Evolutionary conservation across 139 green algal species (phyloP).

Genomic region (Pseudopediastrum boryanum): DNA sequence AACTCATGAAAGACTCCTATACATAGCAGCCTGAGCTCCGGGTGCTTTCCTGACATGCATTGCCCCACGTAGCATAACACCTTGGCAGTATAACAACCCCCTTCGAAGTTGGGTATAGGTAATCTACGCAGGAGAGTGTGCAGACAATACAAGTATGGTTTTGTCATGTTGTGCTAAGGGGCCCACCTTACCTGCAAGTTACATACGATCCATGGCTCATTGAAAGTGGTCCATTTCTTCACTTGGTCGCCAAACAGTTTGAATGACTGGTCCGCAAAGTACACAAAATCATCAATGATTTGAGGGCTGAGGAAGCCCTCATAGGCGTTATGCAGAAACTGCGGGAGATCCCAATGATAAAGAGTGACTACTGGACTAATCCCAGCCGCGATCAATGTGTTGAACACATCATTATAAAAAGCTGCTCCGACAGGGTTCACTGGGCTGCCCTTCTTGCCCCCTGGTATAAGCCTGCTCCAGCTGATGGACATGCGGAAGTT

Average conservation of each 20-base stretch:
- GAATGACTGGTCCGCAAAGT: slow-evolving; percentile 4
- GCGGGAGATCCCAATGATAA: slow-evolving; percentile 61
- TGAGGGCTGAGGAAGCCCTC: background rate
- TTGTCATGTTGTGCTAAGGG: no score
- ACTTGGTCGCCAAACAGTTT: slow-evolving; percentile 60
- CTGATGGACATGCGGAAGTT: slow-evolving; percentile 53
- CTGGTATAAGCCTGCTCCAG: slow-evolving; percentile 54
- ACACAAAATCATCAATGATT: background rate
- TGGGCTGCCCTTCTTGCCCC: slow-evolving; percentile 27
- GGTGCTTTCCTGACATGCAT: no score
- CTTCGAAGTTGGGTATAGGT: no score
- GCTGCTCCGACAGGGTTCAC: slow-evolving; percentile 20
- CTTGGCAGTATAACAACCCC: no score
- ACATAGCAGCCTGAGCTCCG: no score
- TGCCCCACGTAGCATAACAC: no score
- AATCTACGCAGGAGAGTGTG: no score
- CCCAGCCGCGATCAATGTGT: slow-evolving; percentile 20
- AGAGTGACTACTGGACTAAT: slow-evolving; percentile 42
- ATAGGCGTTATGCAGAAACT: no score
- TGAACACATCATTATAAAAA: slow-evolving; percentile 42
- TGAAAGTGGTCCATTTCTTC: slow-evolving; percentile 29
- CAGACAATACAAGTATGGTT: no score
- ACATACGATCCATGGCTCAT: slow-evolving; percentile 25
- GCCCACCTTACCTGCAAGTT: no score
- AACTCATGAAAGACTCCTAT: no score